Base-by-base conservation (phyloP, 1,284 basidiomycete species). In the Microbotryomycetes sp. region DNA sequence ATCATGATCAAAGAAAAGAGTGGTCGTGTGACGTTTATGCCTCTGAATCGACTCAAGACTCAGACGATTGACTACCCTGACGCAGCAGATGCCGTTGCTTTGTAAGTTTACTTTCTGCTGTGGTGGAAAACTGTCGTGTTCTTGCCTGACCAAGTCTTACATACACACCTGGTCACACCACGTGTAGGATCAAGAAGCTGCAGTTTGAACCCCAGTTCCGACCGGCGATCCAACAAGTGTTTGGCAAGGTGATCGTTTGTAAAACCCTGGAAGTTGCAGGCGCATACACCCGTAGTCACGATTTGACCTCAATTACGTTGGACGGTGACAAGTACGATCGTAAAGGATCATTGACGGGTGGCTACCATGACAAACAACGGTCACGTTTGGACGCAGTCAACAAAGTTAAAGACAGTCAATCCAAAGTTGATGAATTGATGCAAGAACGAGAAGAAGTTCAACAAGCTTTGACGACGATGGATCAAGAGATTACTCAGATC, bases 291-390 rank as follows among this genome's bases (percentile, higher is more conserved):
- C 88, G 94, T 73, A 89, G 86, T 70, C 92, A 97, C 74, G 86
- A 86, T 4, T 86, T 98, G 73, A 97, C 96, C 76, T 93, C 92
- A 9, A 97, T 98, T 76, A 98, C 96, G 4, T 82, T 97, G 48
- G 93, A 97, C 68, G 96, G 96, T 58, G 96, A 99, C 80, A 92
- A 92, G 73, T 92, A 96, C 48, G 94, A 98, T 75, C 85, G 93
- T 59, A 97, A 94, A 75, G 96, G 96, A 70, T 86, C 93, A 0
- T 78, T 98, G 46, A 96, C 92, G 0, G 96, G 96, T 69, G 96
- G 96, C 3, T 98, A 89, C 77, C 90, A 97, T 76, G 94, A 98
- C 75, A 81, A 92, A 25, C 84, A 89, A 6, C 82, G 89, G 47
- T 94, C 91, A 5, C 84, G 94, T 12, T 85, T 98, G 48, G 93